Base-by-base conservation (phyloP, 164 flowering plant genomes). In the Saururus chinensis region DNA sequence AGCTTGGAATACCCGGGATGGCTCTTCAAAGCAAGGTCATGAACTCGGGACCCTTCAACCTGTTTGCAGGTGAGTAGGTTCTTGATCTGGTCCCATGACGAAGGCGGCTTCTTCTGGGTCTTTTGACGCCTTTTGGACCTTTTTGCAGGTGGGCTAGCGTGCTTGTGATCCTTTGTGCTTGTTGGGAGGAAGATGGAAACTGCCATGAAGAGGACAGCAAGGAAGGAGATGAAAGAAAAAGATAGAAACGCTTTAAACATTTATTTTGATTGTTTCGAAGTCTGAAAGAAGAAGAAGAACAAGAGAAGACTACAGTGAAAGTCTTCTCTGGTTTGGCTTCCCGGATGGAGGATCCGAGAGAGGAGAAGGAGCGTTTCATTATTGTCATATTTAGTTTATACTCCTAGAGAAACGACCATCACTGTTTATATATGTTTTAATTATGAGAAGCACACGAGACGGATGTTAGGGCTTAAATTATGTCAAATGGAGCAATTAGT, bases 81-180 rank as follows among this genome's bases (percentile, higher is more conserved):
- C 82, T 89, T 92, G 83, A 92, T 69, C 62, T 87, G 95, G 73
- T 87, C 88, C 98, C 98, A 92, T 65, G 98, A 87, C 21, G 98
- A 88, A 6, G 76, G 70, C 25, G 71, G 70, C 52, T 67, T 55
- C 22, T 21, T 60, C 13, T 35, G 51, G 10, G 25, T 4, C 24
- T 74, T 68, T 68, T 71, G 55, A 30, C 66, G 56, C 67, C 69
- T 76, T 22, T 35, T 58, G 61, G 73, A 79, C 52, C 68, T 72
- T 66, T 66, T 82, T 22, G 76, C 62, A 9, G 59, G 63, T 4
- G 67, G 69, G 60, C 61, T 71, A 4, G 25, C 60, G 53, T 61
- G 59, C 4, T 55, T 60, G 41, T 71, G 65, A 58, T 63, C 1
- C 14, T 65, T 56, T 17, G 77, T 54, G 17, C 66, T 68, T 30